Percentiles rank a stretch among this genome's conserved stretches.
These are phyloP conservation scores for Piedraia hortae DNA, from an alignment of 2,329 filamentous ascomycete genomes.

Conservation along the genomic window DNA sequence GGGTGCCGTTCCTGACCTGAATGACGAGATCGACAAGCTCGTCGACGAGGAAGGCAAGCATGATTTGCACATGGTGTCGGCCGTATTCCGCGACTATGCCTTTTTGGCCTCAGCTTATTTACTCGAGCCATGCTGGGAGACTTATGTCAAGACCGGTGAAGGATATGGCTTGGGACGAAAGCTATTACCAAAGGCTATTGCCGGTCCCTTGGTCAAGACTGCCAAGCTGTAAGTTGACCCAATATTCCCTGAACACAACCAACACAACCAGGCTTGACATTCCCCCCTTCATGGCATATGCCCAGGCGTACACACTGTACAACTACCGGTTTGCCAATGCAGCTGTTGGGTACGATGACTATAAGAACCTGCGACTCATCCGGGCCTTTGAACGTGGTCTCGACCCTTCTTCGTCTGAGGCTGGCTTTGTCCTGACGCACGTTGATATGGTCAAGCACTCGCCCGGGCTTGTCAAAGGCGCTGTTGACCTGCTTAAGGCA, in stretches of 20 bases:
- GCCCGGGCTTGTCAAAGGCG: conserved; percentile 45
- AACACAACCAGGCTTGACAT: conserved; percentile 30
- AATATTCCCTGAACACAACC: not conserved
- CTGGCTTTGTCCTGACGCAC: conserved; percentile 86
- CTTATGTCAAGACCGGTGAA: conserved; percentile 32
- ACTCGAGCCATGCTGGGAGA: conserved; percentile 70
- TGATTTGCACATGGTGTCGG: conserved; percentile 57
- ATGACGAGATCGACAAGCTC: conserved; percentile 26
- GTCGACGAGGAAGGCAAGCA: conserved; percentile 28
- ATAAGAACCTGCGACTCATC: conserved; percentile 48
- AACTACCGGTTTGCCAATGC: conserved; percentile 33
- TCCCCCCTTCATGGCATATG: conserved; percentile 78
- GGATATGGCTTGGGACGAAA: conserved; percentile 54
- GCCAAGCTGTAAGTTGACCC: conserved; percentile 51
- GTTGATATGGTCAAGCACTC: conserved; percentile 87
- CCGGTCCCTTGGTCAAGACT: conserved; percentile 58
- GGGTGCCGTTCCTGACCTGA: conserved; percentile 48
- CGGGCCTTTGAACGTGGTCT: conserved; percentile 79
- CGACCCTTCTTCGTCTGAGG: conserved; percentile 65
- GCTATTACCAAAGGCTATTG: conserved; percentile 42
- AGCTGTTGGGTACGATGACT: conserved; percentile 22
- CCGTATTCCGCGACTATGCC: conserved; percentile 71
- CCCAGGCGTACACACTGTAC: conserved; percentile 33
- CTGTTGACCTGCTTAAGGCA: conserved; percentile 35
- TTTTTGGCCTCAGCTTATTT: conserved; percentile 76